Percentiles rank a stretch among this genome's conserved stretches.
Evolutionary conservation across 2,329 filamentous ascomycete species (phyloP).

Genomic region (Calonectria crousiana): DNA sequence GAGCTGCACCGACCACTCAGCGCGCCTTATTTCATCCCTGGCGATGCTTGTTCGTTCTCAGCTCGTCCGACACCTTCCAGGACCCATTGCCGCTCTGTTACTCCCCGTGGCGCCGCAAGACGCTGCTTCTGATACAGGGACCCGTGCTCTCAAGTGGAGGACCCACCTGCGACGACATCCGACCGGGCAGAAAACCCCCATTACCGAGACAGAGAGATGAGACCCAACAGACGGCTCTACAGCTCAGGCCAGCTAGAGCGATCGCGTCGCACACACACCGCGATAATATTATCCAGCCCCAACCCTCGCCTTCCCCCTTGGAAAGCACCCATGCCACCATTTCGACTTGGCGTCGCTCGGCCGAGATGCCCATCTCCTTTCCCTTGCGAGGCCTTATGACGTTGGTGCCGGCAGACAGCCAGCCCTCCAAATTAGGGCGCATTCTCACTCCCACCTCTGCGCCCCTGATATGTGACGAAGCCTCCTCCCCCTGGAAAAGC

Average conservation of each 20-base stretch:
- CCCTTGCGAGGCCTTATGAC: constrained; percentile 7
- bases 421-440: constrained; percentile 5
- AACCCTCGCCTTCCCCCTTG: background rate
- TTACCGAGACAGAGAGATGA: constrained; percentile 37
- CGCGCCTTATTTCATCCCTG: background rate
- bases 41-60: background rate
- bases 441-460: background rate
- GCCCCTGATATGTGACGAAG: background rate
- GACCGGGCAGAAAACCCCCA: constrained; percentile 44
- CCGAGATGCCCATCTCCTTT: constrained; percentile 3
- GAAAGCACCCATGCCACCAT: background rate
- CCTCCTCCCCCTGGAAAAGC: background rate
- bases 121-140: constrained; percentile 38
- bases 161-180: constrained; percentile 51
- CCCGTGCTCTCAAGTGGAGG: constrained; percentile 42
- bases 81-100: constrained; percentile 22
- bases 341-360: constrained; percentile 2
- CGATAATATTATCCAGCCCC: background rate
- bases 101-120: constrained; percentile 32
- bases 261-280: constrained; percentile 6
- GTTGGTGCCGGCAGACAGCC: constrained; percentile 3
- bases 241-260: background rate
- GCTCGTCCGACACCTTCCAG: background rate
- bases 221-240: constrained; percentile 5
- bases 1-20: background rate